A percentile compares a stretch with the other conserved stretches of the same genome.
These are phyloP conservation scores for Pythium oligandrum DNA, from an alignment of 352 stramenopile genomes.

Conservation along the genomic window DNA sequence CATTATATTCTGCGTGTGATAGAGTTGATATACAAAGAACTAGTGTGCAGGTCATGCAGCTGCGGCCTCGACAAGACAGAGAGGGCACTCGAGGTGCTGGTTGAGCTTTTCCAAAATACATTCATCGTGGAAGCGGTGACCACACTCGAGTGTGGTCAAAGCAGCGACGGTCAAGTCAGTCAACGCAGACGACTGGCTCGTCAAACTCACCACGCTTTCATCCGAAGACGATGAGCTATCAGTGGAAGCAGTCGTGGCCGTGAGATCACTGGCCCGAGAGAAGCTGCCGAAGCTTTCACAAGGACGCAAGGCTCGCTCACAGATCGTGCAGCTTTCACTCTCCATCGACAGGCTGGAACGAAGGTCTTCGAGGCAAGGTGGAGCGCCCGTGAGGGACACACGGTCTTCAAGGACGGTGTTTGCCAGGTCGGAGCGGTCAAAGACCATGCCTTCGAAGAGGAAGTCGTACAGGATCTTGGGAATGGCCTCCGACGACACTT, in stretches of 20 bases:
- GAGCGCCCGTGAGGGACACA: constrained; percentile 25
- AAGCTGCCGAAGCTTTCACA: constrained; percentile 25
- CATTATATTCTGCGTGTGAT: too few relatives aligned
- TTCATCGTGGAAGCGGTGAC: constrained; percentile 84
- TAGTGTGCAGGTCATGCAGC: too few relatives aligned
- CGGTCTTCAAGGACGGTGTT: constrained; percentile 54
- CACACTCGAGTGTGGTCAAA: constrained; percentile 72
- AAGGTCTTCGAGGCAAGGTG: background rate
- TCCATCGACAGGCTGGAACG: constrained; percentile 14
- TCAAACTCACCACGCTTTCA: constrained; percentile 19
- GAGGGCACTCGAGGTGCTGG: constrained; percentile 54
- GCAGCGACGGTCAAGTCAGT: constrained; percentile 11
- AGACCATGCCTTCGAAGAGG: constrained; percentile 79
- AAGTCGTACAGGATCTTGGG: constrained; percentile 76
- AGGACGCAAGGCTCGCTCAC: constrained; percentile 21
- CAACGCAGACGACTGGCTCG: constrained; percentile 2
- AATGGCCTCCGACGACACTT: constrained; percentile 47
- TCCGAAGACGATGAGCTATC: constrained; percentile 13
- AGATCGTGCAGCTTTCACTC: constrained; percentile 57
- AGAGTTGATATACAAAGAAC: too few relatives aligned
- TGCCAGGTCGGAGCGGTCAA: constrained; percentile 60
- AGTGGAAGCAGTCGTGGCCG: constrained; percentile 6
- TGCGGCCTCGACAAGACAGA: constrained; percentile 25
- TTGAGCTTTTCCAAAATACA: constrained; percentile 85
- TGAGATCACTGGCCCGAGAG: constrained; percentile 16